Percentiles rank a stretch among this genome's conserved stretches.
These are phyloP conservation scores for Plenodomus tracheiphilus DNA, from an alignment of 2,329 filamentous ascomycete genomes.

Conservation along the genomic window DNA sequence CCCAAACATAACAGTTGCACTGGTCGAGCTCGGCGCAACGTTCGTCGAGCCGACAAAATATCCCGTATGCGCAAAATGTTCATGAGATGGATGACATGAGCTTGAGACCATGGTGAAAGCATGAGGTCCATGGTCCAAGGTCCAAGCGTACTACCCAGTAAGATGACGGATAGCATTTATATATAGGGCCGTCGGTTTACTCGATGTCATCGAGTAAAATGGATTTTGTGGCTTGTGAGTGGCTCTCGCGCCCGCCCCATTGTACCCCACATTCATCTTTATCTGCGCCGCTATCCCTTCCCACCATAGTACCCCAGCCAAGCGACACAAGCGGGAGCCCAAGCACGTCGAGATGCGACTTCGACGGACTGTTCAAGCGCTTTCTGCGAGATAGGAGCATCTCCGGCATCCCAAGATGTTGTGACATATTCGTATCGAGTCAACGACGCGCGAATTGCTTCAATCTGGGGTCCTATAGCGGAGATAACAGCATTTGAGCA, in stretches of 20 bases:
- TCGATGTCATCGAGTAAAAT: constrained; percentile 36
- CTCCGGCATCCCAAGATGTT: constrained; percentile 7
- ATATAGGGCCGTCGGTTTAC: constrained; percentile 24
- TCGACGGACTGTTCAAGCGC: constrained; percentile 8
- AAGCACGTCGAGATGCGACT: constrained; percentile 14
- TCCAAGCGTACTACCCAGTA: background rate
- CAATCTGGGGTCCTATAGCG: constrained; percentile 14
- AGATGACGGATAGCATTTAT: constrained; percentile 11
- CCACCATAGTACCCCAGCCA: constrained; percentile 5
- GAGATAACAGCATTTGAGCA: constrained; percentile 8
- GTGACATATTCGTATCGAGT: constrained; percentile 40
- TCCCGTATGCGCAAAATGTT: too few species aligned
- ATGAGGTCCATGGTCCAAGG: background rate
- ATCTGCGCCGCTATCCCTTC: constrained; percentile 20
- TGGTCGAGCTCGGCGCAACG: too few species aligned
- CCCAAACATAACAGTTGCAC: too few species aligned
- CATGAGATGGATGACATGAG: too few species aligned
- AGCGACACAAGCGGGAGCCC: constrained; percentile 12
- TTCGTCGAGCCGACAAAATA: too few species aligned
- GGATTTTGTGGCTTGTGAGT: constrained; percentile 15
- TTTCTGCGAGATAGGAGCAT: constrained; percentile 27
- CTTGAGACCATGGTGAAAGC: background rate
- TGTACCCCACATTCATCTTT: constrained; percentile 31
- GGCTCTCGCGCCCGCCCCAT: constrained; percentile 12
- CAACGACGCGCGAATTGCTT: constrained; percentile 15